Evolutionary conservation across 2,329 filamentous ascomycete species (phyloP), one percentile per base, ranked within the genome.

Genomic region (Leptographium procerum): DNA sequence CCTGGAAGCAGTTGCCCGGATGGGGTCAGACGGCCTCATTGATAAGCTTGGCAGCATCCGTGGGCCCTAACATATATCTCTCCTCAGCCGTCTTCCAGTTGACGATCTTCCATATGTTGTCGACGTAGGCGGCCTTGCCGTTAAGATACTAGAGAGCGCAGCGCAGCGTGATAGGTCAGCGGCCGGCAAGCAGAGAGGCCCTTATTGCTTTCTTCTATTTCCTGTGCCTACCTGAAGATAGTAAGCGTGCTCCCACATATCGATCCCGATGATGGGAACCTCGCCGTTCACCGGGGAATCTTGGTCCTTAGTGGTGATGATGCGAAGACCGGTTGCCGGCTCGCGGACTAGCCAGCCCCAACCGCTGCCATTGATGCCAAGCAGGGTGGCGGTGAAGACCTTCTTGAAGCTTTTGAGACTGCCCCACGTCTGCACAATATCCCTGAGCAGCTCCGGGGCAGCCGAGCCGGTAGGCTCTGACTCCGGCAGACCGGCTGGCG

Each of bases 161-260:
- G 16, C 11, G 19, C 19, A n/a, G n/a, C n/a, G n/a, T n/a, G n/a
- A 16, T 40, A 5, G 11, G 14, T 55, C 11, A 24, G 22, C 11
- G 14, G 36, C 14, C 36, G 6, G 36, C 36, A 40, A 16, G 36
- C n/a, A 40, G 14, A 16, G 36, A 40, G 13, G 6, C 36, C 19
- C 36, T 16, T 16, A n/a, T n/a, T n/a, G n/a, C 36, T 13, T 13
- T 16, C 36, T 5, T 16, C 11, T 5, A 3, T 40, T 16, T 16
- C 14, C 13, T 16, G 3, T 24, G 29, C 51, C 13, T 24, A 85
- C 83, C 77, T 89, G 89, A n/a, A 95, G 73, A 68, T 95, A 95
- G 69, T 95, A 95, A 0, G 90, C 90, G 74, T 95, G 90, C 75
- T 95, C 90, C 90, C 89, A 95, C 83, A 95, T 92, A 69, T 95